These are phyloP conservation scores for Entonaema liquescens DNA, from an alignment of 495 filamentous ascomycete species.

Conservation along the genomic window DNA sequence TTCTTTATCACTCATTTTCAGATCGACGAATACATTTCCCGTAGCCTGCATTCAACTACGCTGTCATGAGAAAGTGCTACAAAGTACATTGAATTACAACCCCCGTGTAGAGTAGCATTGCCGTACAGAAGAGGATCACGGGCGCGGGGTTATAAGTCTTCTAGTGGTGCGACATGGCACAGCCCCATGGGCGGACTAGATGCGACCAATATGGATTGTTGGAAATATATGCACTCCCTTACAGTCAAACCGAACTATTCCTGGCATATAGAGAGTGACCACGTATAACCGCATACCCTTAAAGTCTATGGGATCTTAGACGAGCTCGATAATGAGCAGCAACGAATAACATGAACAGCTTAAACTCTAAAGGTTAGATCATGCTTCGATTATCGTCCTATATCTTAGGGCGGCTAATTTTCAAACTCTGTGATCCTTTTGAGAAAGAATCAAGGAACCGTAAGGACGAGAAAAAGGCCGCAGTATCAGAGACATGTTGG, in stretches of 20 bases:
- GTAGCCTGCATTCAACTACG: background rate
- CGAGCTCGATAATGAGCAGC: background rate
- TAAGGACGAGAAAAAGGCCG: background rate
- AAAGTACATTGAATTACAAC: background rate
- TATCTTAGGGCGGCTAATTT: background rate
- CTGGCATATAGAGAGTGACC: background rate
- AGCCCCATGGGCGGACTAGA: background rate
- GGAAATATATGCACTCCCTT: background rate
- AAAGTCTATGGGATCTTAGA: background rate
- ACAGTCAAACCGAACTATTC: background rate
- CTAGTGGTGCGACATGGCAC: constrained; percentile 1
- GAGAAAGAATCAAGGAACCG: background rate
- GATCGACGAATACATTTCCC: background rate
- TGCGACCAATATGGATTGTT: background rate
- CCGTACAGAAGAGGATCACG: background rate
- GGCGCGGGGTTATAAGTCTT: background rate
- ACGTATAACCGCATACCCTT: background rate
- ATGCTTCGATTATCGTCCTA: background rate
- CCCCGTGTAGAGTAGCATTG: background rate
- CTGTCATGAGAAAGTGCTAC: background rate
- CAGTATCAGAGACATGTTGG: constrained; percentile 18
- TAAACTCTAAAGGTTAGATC: background rate
- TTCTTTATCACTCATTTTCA: background rate
- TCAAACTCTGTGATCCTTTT: background rate
- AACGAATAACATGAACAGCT: background rate